phyloP scores from a whole-genome alignment of 208 protist genomes.

The Acanthamoeba healyi region DNA sequence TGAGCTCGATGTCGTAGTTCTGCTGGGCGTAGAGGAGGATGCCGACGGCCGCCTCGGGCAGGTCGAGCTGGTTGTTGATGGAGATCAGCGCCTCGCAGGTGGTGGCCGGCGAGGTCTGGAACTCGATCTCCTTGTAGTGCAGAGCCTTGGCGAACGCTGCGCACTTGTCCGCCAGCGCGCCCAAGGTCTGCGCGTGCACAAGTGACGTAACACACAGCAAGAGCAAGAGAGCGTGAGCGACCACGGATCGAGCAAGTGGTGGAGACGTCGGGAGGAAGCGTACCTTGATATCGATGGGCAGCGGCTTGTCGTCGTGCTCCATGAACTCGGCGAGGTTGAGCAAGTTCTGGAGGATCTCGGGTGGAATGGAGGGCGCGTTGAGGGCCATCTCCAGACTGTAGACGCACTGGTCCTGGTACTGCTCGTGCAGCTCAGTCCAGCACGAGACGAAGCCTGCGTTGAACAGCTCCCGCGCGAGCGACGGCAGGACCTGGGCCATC shows the following conservation, averaged over 20 bases:
- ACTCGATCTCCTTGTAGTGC: slow-evolving; percentile 91
- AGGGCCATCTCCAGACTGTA: slow-evolving; percentile 76
- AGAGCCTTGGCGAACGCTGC: slow-evolving; percentile 91
- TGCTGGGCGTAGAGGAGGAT: slow-evolving; percentile 96
- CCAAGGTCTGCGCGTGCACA: slow-evolving; percentile 74
- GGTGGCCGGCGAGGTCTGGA: slow-evolving; percentile 79
- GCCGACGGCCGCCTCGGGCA: slow-evolving; percentile 97
- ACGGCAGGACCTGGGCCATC: slow-evolving; percentile 91
- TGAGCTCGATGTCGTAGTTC: slow-evolving; percentile 87
- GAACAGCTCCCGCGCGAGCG: slow-evolving; percentile 93
- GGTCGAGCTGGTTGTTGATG: slow-evolving; percentile 98
- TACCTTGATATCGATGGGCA: slow-evolving; percentile 86
- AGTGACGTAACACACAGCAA: neutral
- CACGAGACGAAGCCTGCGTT: slow-evolving; percentile 95
- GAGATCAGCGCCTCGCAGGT: slow-evolving; percentile 94
- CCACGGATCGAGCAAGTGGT: too few relatives aligned
- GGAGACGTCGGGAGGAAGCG: neutral
- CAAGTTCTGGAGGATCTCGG: slow-evolving; percentile 89
- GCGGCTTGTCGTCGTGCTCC: slow-evolving; percentile 89
- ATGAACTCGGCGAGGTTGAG: slow-evolving; percentile 92
- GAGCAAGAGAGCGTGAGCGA: too few relatives aligned
- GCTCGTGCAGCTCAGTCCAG: slow-evolving; percentile 93
- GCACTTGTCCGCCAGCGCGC: slow-evolving; percentile 85
- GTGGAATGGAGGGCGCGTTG: slow-evolving; percentile 81
- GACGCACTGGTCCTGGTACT: slow-evolving; percentile 80